A percentile compares a stretch with the other conserved stretches of the same genome.
These are phyloP conservation scores for Pythium pyrilobum DNA, from an alignment of 352 stramenopile genomes.

Conservation along the genomic window DNA sequence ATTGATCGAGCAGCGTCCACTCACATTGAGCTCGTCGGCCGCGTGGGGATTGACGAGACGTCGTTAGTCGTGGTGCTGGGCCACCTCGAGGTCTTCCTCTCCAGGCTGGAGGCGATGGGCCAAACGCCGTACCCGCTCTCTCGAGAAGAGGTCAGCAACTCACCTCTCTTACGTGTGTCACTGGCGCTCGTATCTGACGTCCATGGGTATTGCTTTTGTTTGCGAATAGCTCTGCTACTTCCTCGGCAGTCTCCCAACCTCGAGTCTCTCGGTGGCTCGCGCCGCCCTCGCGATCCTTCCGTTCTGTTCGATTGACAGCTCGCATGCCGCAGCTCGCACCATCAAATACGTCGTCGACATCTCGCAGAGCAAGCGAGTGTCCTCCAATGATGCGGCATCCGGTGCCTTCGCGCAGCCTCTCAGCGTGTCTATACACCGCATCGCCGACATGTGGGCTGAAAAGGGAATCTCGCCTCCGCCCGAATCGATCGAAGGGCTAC, in stretches of 20 bases:
- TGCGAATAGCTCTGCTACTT: slow-evolving; percentile 9
- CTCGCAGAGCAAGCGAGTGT: not conserved
- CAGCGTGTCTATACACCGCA: not conserved
- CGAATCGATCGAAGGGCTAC: not conserved
- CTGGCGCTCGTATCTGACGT: not conserved
- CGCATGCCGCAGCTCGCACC: not conserved
- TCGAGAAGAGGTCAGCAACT: slow-evolving; percentile 24
- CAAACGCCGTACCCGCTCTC: slow-evolving; percentile 13
- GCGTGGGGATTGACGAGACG: not conserved
- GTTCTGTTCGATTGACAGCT: not conserved
- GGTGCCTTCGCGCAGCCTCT: not conserved
- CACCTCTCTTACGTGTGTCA: not conserved
- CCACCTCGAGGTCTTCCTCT: slow-evolving; percentile 1
- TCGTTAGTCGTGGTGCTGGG: not conserved
- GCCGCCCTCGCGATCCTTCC: not conserved
- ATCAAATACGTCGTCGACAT: slow-evolving; percentile 4
- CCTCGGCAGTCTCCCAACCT: slow-evolving; percentile 8
- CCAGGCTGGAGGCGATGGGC: not conserved
- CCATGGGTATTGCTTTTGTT: not conserved
- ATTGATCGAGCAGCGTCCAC: slow-evolving; percentile 19
- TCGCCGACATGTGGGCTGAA: slow-evolving; percentile 1
- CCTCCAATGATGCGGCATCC: not conserved
- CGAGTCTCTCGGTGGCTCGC: not conserved
- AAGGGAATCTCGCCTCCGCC: not conserved
- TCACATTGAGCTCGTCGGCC: slow-evolving; percentile 43